Evolutionary conservation across 371 early-diverging fungal genomes (phyloP), one percentile per base, ranked within the genome.

Genomic region (Batkoa obscura): DNA sequence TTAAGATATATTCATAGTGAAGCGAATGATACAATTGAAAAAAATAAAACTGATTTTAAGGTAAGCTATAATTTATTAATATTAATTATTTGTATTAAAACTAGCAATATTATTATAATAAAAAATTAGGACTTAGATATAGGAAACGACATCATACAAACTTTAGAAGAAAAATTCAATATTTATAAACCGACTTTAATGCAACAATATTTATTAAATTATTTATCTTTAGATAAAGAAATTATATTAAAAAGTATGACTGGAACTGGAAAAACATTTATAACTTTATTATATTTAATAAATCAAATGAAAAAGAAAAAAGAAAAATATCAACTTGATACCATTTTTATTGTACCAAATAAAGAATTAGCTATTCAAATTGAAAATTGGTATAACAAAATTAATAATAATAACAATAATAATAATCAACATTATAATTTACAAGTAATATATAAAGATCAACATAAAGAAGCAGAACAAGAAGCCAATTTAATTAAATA

Each of bases 291-390:
- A 1, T 66, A 79, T 0, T 53, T 84, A 5, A 64, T 76, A 33
- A 68, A 59, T 64, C 73, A 73, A 58, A 59, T 62, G 10, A 60
- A 67, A 34, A 43, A 43, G 17, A 43, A 12, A 1, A 15, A 36
- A 43, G 6, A 23, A 6, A 41, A n/a, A 35, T 35, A 35, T 2
- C 31, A 50, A 13, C 5, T 66, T 15, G 72, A 67, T 3, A 68
- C 81, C 0, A 66, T 95, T 3, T 71, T 90, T 37, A 61, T 93
- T 39, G 86, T 80, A 6, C 89, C 88, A 1, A 92, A 88, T 33
- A 80, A 87, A 57, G 93, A 93, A 59, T 71, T 96, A 6, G 94
- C 88, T 1, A 58, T 75, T 13, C 97, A 96, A 62, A 73, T 88
- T 9, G 60, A 62, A 4, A 50, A 55, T 3, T 80, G 80, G 83